Percentiles rank a stretch among this genome's conserved stretches.
phyloP scores from a whole-genome alignment of 2,329 filamentous ascomycete genomes.

The Epicoccum nigrum region DNA sequence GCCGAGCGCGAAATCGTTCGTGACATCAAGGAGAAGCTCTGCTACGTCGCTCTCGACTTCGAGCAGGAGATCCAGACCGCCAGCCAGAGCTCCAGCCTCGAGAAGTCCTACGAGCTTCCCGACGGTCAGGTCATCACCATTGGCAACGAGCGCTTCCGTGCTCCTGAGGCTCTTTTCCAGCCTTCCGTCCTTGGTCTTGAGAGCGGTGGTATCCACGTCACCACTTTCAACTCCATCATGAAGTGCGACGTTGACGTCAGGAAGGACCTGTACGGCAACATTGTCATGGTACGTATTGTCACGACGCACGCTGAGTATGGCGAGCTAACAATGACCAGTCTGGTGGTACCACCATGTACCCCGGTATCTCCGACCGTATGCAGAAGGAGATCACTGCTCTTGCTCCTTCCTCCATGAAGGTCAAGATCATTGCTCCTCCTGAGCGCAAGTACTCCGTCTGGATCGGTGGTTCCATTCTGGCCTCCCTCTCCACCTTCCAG shows the following conservation, averaged over 20 bases:
- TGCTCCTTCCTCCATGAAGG: conserved; percentile 99
- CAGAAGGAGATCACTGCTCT: conserved; percentile 99
- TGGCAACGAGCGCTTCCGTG: conserved; percentile 99
- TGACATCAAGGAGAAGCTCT: conserved; percentile 99
- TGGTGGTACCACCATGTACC: conserved; percentile 99
- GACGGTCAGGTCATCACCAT: conserved; percentile 99
- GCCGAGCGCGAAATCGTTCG: conserved; percentile 99
- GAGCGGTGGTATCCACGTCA: conserved; percentile 98
- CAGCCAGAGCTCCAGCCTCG: conserved; percentile 95
- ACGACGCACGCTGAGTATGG: not conserved
- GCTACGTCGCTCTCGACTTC: conserved; percentile 99
- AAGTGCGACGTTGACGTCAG: conserved; percentile 99
- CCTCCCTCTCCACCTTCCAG: conserved; percentile 99
- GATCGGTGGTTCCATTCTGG: conserved; percentile 99
- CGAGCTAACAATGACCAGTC: conserved; percentile 66
- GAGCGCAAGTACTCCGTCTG: conserved; percentile 99
- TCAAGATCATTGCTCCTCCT: conserved; percentile 99
- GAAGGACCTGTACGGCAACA: conserved; percentile 99
- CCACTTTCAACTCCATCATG: conserved; percentile 99
- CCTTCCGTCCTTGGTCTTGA: conserved; percentile 97
- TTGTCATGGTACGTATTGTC: conserved; percentile 87
- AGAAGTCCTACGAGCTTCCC: conserved; percentile 99
- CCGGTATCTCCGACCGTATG: conserved; percentile 99
- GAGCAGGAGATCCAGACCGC: conserved; percentile 99
- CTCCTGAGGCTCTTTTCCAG: conserved; percentile 99